These are phyloP conservation scores for Ganoderma lucidum DNA, from an alignment of 1,284 basidiomycete species.

Conservation along the genomic window DNA sequence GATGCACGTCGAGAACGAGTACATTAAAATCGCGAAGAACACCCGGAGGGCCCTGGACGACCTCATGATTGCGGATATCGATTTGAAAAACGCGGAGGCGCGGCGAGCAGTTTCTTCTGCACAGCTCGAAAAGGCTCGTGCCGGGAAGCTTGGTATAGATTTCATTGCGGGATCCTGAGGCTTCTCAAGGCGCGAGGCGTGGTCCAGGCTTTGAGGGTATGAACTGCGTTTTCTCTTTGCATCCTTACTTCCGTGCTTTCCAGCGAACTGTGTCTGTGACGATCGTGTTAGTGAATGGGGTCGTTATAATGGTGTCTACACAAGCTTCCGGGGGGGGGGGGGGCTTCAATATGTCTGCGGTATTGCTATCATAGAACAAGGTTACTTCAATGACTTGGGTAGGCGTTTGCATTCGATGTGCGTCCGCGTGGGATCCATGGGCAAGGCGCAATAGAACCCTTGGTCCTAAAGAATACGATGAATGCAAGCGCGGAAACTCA, in stretches of 20 bases:
- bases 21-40: slow-evolving; percentile 50
- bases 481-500: slow-evolving; percentile 20
- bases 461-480: slow-evolving; percentile 48
- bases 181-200: background rate
- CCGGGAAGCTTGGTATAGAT: slow-evolving; percentile 66
- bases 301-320: slow-evolving; percentile 16
- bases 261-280: background rate
- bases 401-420: slow-evolving; percentile 80
- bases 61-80: slow-evolving; percentile 62
- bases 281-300: background rate
- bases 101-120: slow-evolving; percentile 61
- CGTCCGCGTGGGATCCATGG: slow-evolving; percentile 75
- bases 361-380: background rate
- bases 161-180: slow-evolving; percentile 24
- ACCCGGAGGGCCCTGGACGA: slow-evolving; percentile 64
- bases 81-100: slow-evolving; percentile 63
- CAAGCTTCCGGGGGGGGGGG: background rate
- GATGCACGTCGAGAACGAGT: slow-evolving; percentile 49
- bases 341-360: background rate
- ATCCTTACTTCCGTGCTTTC: background rate
- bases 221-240: background rate
- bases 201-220: background rate
- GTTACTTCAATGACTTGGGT: slow-evolving; percentile 48
- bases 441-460: slow-evolving; percentile 80
- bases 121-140: slow-evolving; percentile 68